phyloP scores from a whole-genome alignment of 345 rosid species.

The Boechera divaricarpa region DNA sequence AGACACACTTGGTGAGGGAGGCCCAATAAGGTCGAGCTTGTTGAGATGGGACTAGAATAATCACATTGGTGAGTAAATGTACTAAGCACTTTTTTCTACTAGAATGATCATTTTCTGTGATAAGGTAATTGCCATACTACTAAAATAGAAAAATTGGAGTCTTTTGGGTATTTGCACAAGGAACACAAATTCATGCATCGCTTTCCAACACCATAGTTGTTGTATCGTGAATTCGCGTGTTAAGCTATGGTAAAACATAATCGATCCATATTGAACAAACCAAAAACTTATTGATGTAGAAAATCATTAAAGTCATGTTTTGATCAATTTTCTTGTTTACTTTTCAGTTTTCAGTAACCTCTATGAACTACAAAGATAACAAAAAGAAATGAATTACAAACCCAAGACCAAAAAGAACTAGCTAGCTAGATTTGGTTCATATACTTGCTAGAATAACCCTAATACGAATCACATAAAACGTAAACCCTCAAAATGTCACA shows the following conservation, averaged over 20 bases:
- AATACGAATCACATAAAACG: conserved; percentile 12
- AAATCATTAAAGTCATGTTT: not conserved
- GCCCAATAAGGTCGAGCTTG: not conserved
- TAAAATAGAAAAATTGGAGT: not conserved
- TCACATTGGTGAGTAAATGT: not conserved
- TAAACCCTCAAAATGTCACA: not conserved
- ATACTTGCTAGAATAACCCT: not conserved
- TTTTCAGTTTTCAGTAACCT: not conserved
- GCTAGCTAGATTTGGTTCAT: not conserved
- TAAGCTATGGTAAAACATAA: not conserved
- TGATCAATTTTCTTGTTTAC: not conserved
- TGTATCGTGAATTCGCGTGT: not conserved
- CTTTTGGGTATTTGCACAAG: not conserved
- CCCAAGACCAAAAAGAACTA: not conserved
- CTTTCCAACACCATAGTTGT: conserved; percentile 2
- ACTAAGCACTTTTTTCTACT: not conserved
- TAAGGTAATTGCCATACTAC: not conserved
- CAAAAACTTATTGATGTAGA: not conserved
- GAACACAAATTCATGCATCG: conserved; percentile 7
- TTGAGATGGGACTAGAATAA: conserved; percentile 9
- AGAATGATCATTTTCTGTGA: conserved; percentile 18
- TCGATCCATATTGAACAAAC: not conserved
- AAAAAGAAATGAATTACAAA: not conserved
- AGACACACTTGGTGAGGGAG: conserved; percentile 6
- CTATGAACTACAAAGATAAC: not conserved